phyloP scores from a whole-genome alignment of 2,329 filamentous ascomycete species.

The Aspergillus sp. region DNA sequence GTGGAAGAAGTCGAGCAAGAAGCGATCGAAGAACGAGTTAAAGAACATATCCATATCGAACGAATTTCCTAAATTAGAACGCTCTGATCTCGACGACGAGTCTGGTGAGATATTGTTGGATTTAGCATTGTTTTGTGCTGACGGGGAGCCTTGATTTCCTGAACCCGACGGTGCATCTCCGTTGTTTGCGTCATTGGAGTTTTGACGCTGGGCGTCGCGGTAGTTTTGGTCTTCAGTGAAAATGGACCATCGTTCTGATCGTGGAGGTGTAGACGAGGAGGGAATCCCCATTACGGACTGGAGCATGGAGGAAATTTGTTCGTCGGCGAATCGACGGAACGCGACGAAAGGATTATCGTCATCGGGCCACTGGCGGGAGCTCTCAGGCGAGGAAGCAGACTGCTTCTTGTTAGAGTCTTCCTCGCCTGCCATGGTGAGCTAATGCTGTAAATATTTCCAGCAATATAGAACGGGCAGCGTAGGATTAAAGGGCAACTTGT shows the following conservation, averaged over 20 bases:
- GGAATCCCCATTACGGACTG: slow-evolving; percentile 52
- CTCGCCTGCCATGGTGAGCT: slow-evolving; percentile 27
- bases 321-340: slow-evolving; percentile 62
- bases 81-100: slow-evolving; percentile 11
- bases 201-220: slow-evolving; percentile 17
- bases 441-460: not conserved
- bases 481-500: not conserved
- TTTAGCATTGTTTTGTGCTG: slow-evolving; percentile 8
- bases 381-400: slow-evolving; percentile 14
- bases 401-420: slow-evolving; percentile 16
- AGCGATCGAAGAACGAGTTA: slow-evolving; percentile 36
- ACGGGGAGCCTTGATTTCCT: not conserved
- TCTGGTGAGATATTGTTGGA: not conserved
- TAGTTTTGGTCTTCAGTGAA: slow-evolving; percentile 34
- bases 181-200: slow-evolving; percentile 6
- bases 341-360: slow-evolving; percentile 58
- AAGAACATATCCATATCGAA: slow-evolving; percentile 35
- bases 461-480: too few relatives aligned
- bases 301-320: slow-evolving; percentile 56
- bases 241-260: slow-evolving; percentile 34
- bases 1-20: slow-evolving; percentile 33
- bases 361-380: slow-evolving; percentile 26
- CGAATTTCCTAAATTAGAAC: slow-evolving; percentile 15
- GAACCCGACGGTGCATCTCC: slow-evolving; percentile 5
- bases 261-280: slow-evolving; percentile 32